Evolutionary conservation across 805 yeast species (phyloP).

Genomic region (Yarrowia sp.): DNA sequence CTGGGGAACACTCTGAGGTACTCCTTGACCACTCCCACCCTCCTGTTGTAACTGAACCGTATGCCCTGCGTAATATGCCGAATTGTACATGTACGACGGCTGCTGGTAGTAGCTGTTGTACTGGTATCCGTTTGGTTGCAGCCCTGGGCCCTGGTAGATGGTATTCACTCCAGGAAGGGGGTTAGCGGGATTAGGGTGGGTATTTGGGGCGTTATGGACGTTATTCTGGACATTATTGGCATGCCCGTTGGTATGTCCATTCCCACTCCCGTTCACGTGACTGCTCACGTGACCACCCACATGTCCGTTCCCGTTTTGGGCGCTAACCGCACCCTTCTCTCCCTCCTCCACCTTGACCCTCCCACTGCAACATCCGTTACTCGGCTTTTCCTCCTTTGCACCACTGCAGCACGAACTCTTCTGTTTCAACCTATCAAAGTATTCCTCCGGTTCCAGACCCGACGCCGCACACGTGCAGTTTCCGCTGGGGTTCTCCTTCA

Average conservation of each 20-base stretch:
- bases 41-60: conserved; percentile 8
- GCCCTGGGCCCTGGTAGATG: conserved; percentile 12
- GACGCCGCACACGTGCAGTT: conserved; percentile 30
- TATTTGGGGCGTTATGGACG: neutral
- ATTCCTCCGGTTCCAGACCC: conserved; percentile 31
- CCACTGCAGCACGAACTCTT: conserved; percentile 20
- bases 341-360: conserved; percentile 19
- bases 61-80: conserved; percentile 26
- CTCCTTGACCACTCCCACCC: neutral
- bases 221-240: too few species aligned
- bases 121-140: neutral
- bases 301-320: too few species aligned
- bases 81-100: conserved; percentile 32
- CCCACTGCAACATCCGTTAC: conserved; percentile 18
- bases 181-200: neutral
- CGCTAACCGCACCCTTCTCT: neutral
- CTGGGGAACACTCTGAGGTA: neutral
- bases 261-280: neutral
- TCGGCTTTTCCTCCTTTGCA: conserved; percentile 12
- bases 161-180: conserved; percentile 8
- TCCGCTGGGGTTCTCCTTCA: conserved; percentile 36
- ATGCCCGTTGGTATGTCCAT: neutral
- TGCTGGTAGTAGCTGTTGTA: conserved; percentile 27
- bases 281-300: neutral
- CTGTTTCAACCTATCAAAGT: conserved; percentile 30